Evolutionary conservation across 768 basidiomycete genomes (phyloP).

Genomic region (Tylopilus felleus): DNA sequence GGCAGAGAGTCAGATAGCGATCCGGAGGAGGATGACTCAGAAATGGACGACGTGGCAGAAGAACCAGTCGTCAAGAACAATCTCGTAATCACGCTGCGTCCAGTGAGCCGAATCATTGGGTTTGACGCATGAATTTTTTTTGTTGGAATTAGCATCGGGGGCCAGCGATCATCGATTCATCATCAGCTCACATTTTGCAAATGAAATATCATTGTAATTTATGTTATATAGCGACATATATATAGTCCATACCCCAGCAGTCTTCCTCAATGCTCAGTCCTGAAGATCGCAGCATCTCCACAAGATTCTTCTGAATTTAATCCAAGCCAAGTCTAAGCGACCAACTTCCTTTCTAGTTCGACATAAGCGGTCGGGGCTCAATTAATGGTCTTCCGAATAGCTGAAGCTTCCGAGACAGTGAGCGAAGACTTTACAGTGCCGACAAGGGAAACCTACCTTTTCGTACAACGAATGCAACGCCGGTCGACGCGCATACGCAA

Average conservation of each 20-base stretch:
- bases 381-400: not conserved
- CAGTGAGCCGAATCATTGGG: slow-evolving; percentile 57
- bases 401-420: slow-evolving; percentile 1
- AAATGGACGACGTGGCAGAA: slow-evolving; percentile 43
- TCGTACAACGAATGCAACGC: slow-evolving; percentile 1
- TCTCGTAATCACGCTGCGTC: slow-evolving; percentile 55
- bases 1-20: slow-evolving; percentile 59
- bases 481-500: slow-evolving; percentile 7
- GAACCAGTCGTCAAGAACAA: slow-evolving; percentile 40
- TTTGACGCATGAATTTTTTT: slow-evolving; percentile 37
- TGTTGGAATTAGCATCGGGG: not conserved
- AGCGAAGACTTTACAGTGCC: not conserved
- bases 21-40: slow-evolving; percentile 49
- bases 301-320: too few species aligned
- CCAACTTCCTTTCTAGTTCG: too few species aligned
- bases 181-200: not conserved
- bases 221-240: slow-evolving; percentile 16
- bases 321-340: too few species aligned
- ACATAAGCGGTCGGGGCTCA: too few species aligned
- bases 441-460: not conserved
- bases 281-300: not conserved
- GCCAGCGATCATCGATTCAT: not conserved
- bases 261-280: not conserved
- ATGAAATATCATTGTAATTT: slow-evolving; percentile 19
- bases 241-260: not conserved